These are phyloP conservation scores for Xanthoconium separans DNA, from an alignment of 1,284 basidiomycete genomes.

Conservation along the genomic window DNA sequence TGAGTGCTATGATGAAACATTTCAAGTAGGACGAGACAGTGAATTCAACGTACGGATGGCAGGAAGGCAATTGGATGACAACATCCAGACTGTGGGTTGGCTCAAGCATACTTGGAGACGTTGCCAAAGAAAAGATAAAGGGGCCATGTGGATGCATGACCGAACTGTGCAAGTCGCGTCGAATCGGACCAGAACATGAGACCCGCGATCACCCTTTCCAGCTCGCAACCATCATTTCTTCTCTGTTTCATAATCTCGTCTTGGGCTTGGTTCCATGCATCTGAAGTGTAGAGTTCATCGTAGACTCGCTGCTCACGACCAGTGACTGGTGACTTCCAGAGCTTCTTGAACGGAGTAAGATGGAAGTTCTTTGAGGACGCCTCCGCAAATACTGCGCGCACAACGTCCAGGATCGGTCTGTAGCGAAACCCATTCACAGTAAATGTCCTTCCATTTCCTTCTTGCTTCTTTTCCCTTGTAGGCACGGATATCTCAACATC, in stretches of 20 bases:
- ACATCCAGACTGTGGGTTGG: background rate
- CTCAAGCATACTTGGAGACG: no score
- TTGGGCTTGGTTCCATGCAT: conserved; percentile 16
- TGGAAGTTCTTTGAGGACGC: background rate
- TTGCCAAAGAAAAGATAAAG: conserved; percentile 14
- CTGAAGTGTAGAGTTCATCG: conserved; percentile 10
- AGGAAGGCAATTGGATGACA: background rate
- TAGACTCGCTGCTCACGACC: background rate
- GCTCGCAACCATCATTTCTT: no score
- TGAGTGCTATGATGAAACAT: background rate
- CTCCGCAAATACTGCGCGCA: background rate
- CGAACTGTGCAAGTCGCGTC: conserved; percentile 37
- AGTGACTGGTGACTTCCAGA: background rate
- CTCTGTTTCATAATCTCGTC: background rate
- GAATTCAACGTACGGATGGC: background rate
- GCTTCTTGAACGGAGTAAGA: background rate
- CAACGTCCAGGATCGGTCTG: background rate
- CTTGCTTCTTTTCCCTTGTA: background rate
- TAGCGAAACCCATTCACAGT: background rate
- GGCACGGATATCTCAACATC: background rate
- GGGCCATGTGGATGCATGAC: conserved; percentile 36
- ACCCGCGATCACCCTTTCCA: no score
- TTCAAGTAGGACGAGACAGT: background rate
- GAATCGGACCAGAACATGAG: conserved; percentile 35
- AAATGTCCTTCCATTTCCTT: background rate